These are phyloP conservation scores for Zizania latifolia DNA, from an alignment of 176 grass and related monocot genomes.

Conservation along the genomic window DNA sequence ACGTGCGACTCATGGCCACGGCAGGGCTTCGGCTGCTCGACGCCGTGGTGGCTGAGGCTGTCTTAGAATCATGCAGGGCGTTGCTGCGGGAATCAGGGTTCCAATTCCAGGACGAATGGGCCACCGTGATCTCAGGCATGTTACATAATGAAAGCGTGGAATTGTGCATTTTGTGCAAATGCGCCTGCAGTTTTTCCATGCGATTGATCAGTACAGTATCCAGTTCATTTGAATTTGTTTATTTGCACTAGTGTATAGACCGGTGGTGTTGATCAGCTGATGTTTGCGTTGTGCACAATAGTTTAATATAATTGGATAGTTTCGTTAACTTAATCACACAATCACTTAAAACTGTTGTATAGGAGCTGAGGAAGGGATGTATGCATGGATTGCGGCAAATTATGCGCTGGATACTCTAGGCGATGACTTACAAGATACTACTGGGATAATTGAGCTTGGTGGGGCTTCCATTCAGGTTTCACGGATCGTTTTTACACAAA, in stretches of 20 bases:
- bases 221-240: constrained; percentile 5
- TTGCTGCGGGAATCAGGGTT: constrained; percentile 57
- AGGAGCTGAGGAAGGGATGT: constrained; percentile 90
- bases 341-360: constrained; percentile 22
- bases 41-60: constrained; percentile 20
- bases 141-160: not conserved
- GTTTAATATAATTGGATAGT: not conserved
- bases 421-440: constrained; percentile 44
- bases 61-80: constrained; percentile 76
- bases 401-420: constrained; percentile 74
- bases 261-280: no score
- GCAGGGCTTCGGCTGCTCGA: constrained; percentile 67
- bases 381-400: constrained; percentile 86
- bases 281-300: no score
- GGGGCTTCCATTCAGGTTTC: constrained; percentile 87
- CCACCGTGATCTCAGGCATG: constrained; percentile 82
- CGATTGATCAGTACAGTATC: not conserved
- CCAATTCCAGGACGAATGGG: constrained; percentile 65
- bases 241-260: no score
- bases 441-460: constrained; percentile 87
- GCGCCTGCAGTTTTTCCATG: not conserved
- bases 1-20: constrained; percentile 87
- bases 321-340: not conserved
- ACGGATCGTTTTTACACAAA: constrained; percentile 16
- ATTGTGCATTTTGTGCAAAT: not conserved